Conservation (phyloP, 805 yeast species). For the Ogataea ramenticola region DNA sequence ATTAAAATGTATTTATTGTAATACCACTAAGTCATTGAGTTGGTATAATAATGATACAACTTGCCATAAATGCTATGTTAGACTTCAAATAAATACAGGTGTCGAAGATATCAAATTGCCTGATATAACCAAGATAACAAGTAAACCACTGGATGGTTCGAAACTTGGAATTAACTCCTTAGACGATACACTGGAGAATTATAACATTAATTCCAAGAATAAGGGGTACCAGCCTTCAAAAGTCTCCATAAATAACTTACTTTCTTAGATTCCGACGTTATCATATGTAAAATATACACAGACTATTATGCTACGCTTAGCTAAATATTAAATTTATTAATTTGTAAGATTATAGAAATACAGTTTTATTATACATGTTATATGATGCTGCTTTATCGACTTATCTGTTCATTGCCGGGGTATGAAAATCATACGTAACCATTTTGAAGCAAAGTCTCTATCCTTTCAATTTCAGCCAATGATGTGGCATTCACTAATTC, state of each 20-base stretch:
- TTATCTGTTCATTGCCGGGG: too few species aligned
- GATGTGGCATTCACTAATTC: constrained; percentile 58
- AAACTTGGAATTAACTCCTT: constrained; percentile 13
- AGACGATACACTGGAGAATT: constrained; percentile 5
- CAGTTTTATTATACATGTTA: neutral
- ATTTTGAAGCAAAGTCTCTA: constrained; percentile 47
- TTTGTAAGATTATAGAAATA: neutral
- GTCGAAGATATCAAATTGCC: constrained; percentile 17
- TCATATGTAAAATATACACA: too few species aligned
- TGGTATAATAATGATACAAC: neutral
- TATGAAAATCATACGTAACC: constrained; percentile 12
- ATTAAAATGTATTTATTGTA: neutral
- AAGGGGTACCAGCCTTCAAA: constrained; percentile 1
- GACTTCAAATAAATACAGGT: constrained; percentile 14
- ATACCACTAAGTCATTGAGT: neutral
- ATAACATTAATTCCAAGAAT: neutral
- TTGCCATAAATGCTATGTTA: constrained; percentile 22
- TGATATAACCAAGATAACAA: constrained; percentile 7
- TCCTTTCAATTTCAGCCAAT: constrained; percentile 65
- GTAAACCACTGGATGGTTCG: constrained; percentile 11
- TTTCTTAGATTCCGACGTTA: too few species aligned
- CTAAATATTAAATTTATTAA: too few species aligned
- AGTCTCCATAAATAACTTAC: constrained; percentile 16
- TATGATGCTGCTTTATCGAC: too few species aligned
- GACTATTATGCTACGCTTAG: too few species aligned